Percentiles rank a stretch among this genome's conserved stretches.
phyloP scores from a whole-genome alignment of 148 eudicot genomes.

The Amaranthus cruentus region DNA sequence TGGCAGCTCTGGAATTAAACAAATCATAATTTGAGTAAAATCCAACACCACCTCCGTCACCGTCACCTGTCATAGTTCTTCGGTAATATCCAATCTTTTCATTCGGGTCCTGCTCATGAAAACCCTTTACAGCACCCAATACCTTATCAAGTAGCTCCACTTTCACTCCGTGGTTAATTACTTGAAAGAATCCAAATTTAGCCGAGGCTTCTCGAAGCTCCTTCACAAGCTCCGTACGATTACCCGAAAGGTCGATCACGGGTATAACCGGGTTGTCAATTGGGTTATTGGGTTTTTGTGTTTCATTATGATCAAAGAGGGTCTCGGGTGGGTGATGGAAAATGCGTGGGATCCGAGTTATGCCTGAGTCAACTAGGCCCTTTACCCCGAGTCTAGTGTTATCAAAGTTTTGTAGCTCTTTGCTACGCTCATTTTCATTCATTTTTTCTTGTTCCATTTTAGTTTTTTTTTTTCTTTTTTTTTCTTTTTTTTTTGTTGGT shows the following conservation, averaged over 20 bases:
- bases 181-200: slow-evolving; percentile 53
- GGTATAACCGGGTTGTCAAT: slow-evolving; percentile 24
- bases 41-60: slow-evolving; percentile 23
- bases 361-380: slow-evolving; percentile 63
- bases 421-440: not conserved
- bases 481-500: no score
- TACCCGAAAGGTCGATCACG: slow-evolving; percentile 42
- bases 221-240: slow-evolving; percentile 23
- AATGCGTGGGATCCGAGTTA: slow-evolving; percentile 46
- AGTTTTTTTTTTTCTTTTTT: no score
- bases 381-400: slow-evolving; percentile 63
- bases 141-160: slow-evolving; percentile 17
- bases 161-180: slow-evolving; percentile 46
- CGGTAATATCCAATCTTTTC: slow-evolving; percentile 27
- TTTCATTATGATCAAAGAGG: slow-evolving; percentile 12
- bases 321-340: slow-evolving; percentile 50
- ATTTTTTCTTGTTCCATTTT: no score
- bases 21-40: slow-evolving; percentile 50
- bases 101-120: slow-evolving; percentile 36
- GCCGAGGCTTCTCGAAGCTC: slow-evolving; percentile 36
- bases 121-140: slow-evolving; percentile 24
- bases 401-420: slow-evolving; percentile 46
- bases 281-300: not conserved
- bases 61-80: slow-evolving; percentile 21
- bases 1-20: slow-evolving; percentile 51